These are phyloP conservation scores for Chlamydomonas urium DNA, from an alignment of 139 green algal genomes.

Conservation along the genomic window DNA sequence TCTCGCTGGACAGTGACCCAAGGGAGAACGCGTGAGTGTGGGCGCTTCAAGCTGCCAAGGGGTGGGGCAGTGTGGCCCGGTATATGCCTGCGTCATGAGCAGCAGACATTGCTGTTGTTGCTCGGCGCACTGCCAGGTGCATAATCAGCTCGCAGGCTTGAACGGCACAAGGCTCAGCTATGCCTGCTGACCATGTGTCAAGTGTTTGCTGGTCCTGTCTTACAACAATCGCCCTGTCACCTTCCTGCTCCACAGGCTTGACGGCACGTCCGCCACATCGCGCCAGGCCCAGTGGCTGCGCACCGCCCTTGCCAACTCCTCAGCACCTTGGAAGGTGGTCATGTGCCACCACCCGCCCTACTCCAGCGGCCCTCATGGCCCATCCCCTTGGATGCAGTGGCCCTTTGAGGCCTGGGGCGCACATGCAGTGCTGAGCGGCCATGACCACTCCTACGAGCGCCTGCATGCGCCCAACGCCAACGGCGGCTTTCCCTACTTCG, in stretches of 20 bases:
- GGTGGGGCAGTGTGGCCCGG: no score
- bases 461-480: background rate
- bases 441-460: slow-evolving; percentile 26
- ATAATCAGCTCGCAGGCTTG: no score
- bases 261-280: slow-evolving; percentile 4
- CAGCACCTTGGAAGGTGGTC: slow-evolving; percentile 13
- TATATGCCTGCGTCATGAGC: no score
- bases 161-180: no score
- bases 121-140: no score
- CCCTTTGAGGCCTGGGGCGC: slow-evolving; percentile 12
- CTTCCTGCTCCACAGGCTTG: no score
- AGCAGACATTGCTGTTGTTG: no score
- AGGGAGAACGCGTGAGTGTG: slow-evolving; percentile 5
- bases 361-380: slow-evolving; percentile 12
- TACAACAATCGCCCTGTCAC: no score
- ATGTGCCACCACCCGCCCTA: slow-evolving; percentile 18
- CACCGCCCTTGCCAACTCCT: background rate
- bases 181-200: no score
- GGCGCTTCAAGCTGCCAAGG: no score
- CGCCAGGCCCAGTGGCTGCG: slow-evolving; percentile 4
- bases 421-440: slow-evolving; percentile 14
- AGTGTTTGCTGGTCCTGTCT: no score
- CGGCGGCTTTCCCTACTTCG: slow-evolving; percentile 19
- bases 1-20: slow-evolving; percentile 13
- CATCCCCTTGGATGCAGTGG: slow-evolving; percentile 12